These are phyloP conservation scores for Anthoceros angustus DNA, from an alignment of 225 moss, liverwort and hornwort genomes.

Conservation along the genomic window DNA sequence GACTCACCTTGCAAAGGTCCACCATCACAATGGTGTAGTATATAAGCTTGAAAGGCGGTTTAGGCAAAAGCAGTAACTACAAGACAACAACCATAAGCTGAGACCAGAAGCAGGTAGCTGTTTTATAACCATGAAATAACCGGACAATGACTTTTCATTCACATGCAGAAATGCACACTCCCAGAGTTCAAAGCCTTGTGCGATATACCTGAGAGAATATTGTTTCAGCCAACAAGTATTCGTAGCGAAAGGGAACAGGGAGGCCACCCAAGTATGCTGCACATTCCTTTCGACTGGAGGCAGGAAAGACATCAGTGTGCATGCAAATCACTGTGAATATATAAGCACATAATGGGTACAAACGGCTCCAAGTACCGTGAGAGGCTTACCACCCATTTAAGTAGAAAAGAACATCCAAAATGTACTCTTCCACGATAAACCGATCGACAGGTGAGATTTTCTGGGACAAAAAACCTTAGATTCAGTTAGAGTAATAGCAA, in stretches of 20 bases:
- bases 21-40: conserved; percentile 97
- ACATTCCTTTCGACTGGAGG: conserved; percentile 68
- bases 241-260: conserved; percentile 92
- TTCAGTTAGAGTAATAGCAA: not conserved
- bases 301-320: not conserved
- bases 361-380: not conserved
- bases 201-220: conserved; percentile 59
- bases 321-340: not conserved
- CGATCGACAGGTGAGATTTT: conserved; percentile 80
- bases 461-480: conserved; percentile 9
- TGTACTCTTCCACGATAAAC: conserved; percentile 97
- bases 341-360: not conserved
- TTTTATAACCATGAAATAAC: not conserved
- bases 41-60: conserved; percentile 73
- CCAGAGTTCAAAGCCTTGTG: not conserved
- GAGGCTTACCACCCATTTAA: conserved; percentile 58
- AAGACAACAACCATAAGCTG: not conserved
- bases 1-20: conserved; percentile 67
- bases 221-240: conserved; percentile 95
- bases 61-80: conserved; percentile 73
- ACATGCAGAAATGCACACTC: not conserved
- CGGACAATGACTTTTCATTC: not conserved
- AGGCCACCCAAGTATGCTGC: conserved; percentile 94
- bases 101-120: not conserved
- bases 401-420: conserved; percentile 67